Base-by-base conservation (phyloP, 495 filamentous ascomycete genomes). In the Ramalina peruviana region DNA sequence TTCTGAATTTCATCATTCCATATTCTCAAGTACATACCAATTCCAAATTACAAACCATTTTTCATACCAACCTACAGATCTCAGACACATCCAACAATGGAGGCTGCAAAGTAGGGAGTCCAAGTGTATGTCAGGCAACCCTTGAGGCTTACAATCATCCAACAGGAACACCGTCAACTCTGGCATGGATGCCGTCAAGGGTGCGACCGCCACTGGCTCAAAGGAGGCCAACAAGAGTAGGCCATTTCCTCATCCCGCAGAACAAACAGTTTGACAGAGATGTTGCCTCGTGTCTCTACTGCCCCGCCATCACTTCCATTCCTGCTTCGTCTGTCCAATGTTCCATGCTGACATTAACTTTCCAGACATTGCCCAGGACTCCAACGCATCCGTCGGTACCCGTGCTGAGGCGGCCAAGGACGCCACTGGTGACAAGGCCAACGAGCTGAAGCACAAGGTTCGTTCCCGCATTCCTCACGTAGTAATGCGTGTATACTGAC, bases 141-240 rank as follows among this genome's bases (percentile, higher is more conserved):
- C 16, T 21, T 19, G 17, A 15, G 17, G 6, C 36, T 49, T 12
- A 40, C 6, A 10, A 15, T 40, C 4, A 49, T 46, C 36, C 7
- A 42, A 27, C 27, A 27, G 42, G 71, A 71, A 80, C 62, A 68
- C 74, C 61, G 69, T 65, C 60, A 80, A 78, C 71, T 76, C 73
- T 67, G 74, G 75, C 65, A 59, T 69, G 40, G 78, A 81, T 67
- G 67, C 75, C 65, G 63, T 78, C 54, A 64, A 76, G 63, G 65
- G 71, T 59, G 61, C 46, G 20, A 39, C 50, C 46, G 45, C 59
- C 30, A 62, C 60, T 45, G 69, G 72, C 30, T 75, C 71, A 67
- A 81, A 81, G 74, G 76, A 80, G 72, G 68, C 73, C 66, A 80
- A 81, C 73, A 81, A 81, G 73, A 21, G 51, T 54, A 49, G 33